Base-by-base conservation (phyloP, 179 eudicot species). In the Silene noctiflora region DNA sequence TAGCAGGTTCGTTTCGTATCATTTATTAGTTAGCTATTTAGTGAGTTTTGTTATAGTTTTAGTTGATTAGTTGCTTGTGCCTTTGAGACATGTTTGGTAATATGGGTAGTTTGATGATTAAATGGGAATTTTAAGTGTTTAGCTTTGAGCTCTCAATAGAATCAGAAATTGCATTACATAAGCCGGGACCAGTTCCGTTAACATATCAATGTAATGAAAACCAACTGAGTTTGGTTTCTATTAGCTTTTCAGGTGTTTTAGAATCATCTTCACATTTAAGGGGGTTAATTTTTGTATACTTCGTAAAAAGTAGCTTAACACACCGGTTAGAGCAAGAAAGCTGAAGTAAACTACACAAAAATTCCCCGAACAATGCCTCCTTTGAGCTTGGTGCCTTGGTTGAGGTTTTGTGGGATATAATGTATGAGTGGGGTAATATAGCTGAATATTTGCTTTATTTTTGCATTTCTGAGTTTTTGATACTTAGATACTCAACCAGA, bases 381-480 rank as follows among this genome's bases (percentile, higher is more conserved):
- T 0, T 35, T 22, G 22, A 67, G 53, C 27, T 67, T 67, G 29
- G 71, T 67, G 48, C 53, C 53, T 46, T 42, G 72, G 72, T 25
- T 67, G 42, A 39, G 55, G 51, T 12, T 42, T 68, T 39, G 55
- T 39, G 56, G 53, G n/a, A 2, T 19, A 68, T 42, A 44, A 11
- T 42, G 72, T 46, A 56, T 21, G 72, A 67, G 19, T 35, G 13
- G 20, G 53, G 53, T 46, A 46, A 24, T 35, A 19, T 4, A 35
- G 72, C 72, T 39, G 53, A 17, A 17, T 6, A 66, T 14, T 27
- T 31, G 46, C 20, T 66, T 33, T 31, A 6, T 66, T 31, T 19
- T 65, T 22, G n/a, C 53, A 46, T 46, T 12, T 46, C 53, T 46
- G 59, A 21, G 59, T 3, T 14, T 69, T 22, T 22, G 33, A 1